phyloP scores from a whole-genome alignment of 164 flowering plant species.

The Stephania cephalantha region DNA sequence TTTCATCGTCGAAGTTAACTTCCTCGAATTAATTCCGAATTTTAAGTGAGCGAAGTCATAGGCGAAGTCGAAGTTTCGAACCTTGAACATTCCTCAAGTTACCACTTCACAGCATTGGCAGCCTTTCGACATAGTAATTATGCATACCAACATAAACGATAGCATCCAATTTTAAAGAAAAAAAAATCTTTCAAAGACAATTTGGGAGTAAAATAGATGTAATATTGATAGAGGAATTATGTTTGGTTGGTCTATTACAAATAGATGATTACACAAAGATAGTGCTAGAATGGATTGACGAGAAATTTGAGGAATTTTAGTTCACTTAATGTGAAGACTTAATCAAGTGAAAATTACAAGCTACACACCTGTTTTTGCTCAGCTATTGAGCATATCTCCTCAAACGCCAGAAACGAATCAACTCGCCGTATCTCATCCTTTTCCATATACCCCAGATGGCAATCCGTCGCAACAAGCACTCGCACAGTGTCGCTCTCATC shows the following conservation, averaged over 20 bases:
- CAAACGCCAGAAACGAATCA: conserved; percentile 93
- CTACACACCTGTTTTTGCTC: conserved; percentile 64
- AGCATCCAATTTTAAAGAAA: too few species aligned
- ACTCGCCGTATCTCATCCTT: conserved; percentile 91
- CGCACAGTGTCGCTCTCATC: conserved; percentile 57
- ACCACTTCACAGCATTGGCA: background rate
- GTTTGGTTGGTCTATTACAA: too few species aligned
- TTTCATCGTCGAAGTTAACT: too few species aligned
- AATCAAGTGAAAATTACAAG: background rate
- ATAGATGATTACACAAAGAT: background rate
- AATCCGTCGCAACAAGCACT: conserved; percentile 94
- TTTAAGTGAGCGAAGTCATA: too few species aligned
- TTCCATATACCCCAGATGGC: conserved; percentile 97
- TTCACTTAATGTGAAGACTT: background rate
- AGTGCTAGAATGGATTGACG: background rate
- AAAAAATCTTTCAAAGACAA: too few species aligned
- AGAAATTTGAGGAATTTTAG: background rate
- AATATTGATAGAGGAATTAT: too few species aligned
- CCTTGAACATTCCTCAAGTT: background rate
- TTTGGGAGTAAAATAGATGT: too few species aligned
- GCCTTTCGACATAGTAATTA: too few species aligned
- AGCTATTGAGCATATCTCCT: conserved; percentile 95
- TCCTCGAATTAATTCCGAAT: too few species aligned
- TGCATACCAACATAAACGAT: too few species aligned
- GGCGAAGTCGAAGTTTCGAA: too few species aligned